A percentile compares a stretch with the other conserved stretches of the same genome.
phyloP scores from a whole-genome alignment of 495 filamentous ascomycete genomes.

The Penicillium diatomitis region DNA sequence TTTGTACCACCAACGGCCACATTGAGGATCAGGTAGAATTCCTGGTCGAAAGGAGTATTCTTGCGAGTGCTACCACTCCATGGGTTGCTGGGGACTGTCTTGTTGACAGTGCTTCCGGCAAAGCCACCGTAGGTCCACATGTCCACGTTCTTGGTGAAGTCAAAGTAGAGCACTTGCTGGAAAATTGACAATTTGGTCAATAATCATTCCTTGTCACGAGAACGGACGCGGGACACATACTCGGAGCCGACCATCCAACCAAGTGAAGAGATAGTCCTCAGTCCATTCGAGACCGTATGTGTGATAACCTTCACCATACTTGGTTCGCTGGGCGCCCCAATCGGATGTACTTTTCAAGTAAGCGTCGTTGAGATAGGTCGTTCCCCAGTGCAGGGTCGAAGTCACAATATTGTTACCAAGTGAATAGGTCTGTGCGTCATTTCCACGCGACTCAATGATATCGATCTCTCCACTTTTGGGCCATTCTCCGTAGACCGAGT shows the following conservation, averaged over 20 bases:
- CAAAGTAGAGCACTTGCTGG: slow-evolving; percentile 68
- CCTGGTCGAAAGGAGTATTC: slow-evolving; percentile 70
- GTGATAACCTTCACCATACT: slow-evolving; percentile 32
- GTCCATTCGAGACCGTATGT: slow-evolving; percentile 79
- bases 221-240: background rate
- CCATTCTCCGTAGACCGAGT: slow-evolving; percentile 66
- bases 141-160: slow-evolving; percentile 50
- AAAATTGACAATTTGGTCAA: slow-evolving; percentile 20
- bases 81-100: slow-evolving; percentile 54
- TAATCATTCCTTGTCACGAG: background rate
- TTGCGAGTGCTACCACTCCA: slow-evolving; percentile 49
- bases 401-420: slow-evolving; percentile 69
- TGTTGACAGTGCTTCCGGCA: slow-evolving; percentile 56
- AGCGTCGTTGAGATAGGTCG: slow-evolving; percentile 28
- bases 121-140: slow-evolving; percentile 72
- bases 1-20: slow-evolving; percentile 77
- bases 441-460: slow-evolving; percentile 69
- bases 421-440: slow-evolving; percentile 46
- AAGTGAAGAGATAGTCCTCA: slow-evolving; percentile 81
- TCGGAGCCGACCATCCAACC: slow-evolving; percentile 56
- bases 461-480: slow-evolving; percentile 81
- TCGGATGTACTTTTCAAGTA: slow-evolving; percentile 4
- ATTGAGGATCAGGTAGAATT: slow-evolving; percentile 76
- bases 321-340: slow-evolving; percentile 5
- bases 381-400: slow-evolving; percentile 72